phyloP scores from a whole-genome alignment of 225 moss, liverwort and hornwort species.

The Antitrichia curtipendula region DNA sequence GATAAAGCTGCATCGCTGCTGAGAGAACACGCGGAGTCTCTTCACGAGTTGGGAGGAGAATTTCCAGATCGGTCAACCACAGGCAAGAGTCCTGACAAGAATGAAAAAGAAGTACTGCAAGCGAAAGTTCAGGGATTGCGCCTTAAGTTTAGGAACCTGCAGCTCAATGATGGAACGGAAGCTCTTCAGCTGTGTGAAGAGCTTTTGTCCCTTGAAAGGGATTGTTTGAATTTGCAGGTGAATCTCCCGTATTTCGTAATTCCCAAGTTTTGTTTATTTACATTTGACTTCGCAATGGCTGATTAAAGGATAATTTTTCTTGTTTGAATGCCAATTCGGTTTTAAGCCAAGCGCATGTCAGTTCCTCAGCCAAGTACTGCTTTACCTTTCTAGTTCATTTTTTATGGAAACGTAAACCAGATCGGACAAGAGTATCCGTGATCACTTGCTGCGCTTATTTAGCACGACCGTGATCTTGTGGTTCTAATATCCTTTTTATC shows the following conservation, averaged over 20 bases:
- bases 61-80: not conserved
- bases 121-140: not conserved
- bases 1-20: constrained; percentile 3
- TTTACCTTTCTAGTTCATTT: not conserved
- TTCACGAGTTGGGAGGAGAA: not conserved
- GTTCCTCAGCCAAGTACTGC: not conserved
- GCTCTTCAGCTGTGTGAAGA: constrained; percentile 2
- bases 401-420: not conserved
- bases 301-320: not conserved
- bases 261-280: not conserved
- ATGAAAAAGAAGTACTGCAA: constrained; percentile 3
- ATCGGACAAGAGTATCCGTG: not conserved
- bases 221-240: constrained; percentile 8
- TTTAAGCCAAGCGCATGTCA: not conserved
- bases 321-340: not conserved
- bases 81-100: not conserved
- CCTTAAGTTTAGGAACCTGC: not conserved
- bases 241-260: not conserved
- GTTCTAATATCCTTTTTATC: not conserved
- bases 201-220: not conserved
- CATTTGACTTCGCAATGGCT: not conserved
- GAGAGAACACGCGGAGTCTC: constrained; percentile 4
- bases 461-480: not conserved
- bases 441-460: not conserved
- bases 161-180: not conserved